phyloP scores from a whole-genome alignment of 2,329 filamentous ascomycete species.

The Bipolaris victoriae region DNA sequence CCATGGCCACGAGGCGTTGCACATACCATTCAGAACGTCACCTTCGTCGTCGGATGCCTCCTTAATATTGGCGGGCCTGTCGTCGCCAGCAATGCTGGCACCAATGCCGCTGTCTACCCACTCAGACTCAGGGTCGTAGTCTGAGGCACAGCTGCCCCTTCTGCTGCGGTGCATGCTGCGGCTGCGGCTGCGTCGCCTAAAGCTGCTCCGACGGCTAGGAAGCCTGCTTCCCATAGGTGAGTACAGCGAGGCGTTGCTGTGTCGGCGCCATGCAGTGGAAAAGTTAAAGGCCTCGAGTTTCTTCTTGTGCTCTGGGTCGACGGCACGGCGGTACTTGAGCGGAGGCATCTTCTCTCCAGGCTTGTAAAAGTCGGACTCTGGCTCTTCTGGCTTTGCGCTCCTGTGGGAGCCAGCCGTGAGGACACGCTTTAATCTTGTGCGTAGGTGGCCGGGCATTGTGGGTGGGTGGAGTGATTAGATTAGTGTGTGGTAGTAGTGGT shows the following conservation, averaged over 20 bases:
- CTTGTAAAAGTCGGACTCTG: conserved; percentile 56
- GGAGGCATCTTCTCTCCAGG: conserved; percentile 60
- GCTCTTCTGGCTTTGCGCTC: conserved; percentile 41
- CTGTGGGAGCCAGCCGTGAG: conserved; percentile 48
- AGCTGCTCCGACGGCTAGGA: conserved; percentile 50
- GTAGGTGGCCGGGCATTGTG: conserved; percentile 52
- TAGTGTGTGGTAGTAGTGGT: conserved; percentile 1
- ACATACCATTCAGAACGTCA: conserved; percentile 54
- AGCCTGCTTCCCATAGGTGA: conserved; percentile 57
- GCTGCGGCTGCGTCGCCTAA: conserved; percentile 40
- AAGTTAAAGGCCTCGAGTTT: conserved; percentile 57
- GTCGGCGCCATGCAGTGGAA: conserved; percentile 54
- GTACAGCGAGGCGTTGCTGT: conserved; percentile 54
- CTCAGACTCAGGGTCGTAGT: conserved; percentile 48
- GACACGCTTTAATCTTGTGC: conserved; percentile 54
- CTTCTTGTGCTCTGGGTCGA: conserved; percentile 59
- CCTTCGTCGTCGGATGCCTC: conserved; percentile 55
- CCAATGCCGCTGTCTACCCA: conserved; percentile 46
- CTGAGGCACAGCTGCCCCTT: conserved; percentile 44
- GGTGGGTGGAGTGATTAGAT: conserved; percentile 3
- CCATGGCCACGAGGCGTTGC: conserved; percentile 3
- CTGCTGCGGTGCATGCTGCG: conserved; percentile 37
- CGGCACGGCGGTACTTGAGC: conserved; percentile 57
- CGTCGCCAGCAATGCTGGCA: conserved; percentile 41
- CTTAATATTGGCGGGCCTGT: conserved; percentile 44